These are phyloP conservation scores for Phytomonas serpens DNA, from an alignment of 208 protist species.

Conservation along the genomic window DNA sequence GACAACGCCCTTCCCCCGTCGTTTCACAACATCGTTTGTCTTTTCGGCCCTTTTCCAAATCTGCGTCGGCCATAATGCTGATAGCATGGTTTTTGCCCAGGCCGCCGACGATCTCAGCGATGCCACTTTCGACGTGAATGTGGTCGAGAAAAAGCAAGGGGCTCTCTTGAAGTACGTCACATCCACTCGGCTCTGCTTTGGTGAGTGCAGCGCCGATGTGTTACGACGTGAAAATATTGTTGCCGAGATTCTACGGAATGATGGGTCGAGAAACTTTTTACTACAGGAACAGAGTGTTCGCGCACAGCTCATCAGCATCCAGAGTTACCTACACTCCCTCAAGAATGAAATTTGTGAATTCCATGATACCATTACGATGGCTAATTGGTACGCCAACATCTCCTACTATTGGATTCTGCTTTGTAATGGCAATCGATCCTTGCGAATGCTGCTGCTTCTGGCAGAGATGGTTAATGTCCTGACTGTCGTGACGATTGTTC, in stretches of 20 bases:
- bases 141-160: slow-evolving; percentile 34
- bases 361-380: slow-evolving; percentile 69
- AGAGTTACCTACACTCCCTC: slow-evolving; percentile 55
- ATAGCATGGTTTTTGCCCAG: slow-evolving; percentile 59
- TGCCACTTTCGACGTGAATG: slow-evolving; percentile 50
- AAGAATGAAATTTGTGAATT: slow-evolving; percentile 71
- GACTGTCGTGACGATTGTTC: slow-evolving; percentile 67
- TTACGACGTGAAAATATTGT: slow-evolving; percentile 62
- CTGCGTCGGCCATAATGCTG: slow-evolving; percentile 67
- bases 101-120: slow-evolving; percentile 65
- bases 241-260: slow-evolving; percentile 47
- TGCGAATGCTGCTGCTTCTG: slow-evolving; percentile 64
- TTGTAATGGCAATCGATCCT: slow-evolving; percentile 49
- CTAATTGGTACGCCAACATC: slow-evolving; percentile 85
- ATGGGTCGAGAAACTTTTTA: slow-evolving; percentile 49
- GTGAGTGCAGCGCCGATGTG: slow-evolving; percentile 71
- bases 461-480: slow-evolving; percentile 77
- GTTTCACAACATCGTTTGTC: slow-evolving; percentile 62
- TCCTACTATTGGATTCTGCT: slow-evolving; percentile 63
- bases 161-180: slow-evolving; percentile 70
- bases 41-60: slow-evolving; percentile 75
- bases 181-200: slow-evolving; percentile 69
- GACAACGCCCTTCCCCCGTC: slow-evolving; percentile 8
- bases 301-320: slow-evolving; percentile 47
- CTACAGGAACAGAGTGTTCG: slow-evolving; percentile 36